A percentile compares a stretch with the other conserved stretches of the same genome.
phyloP scores from a whole-genome alignment of 805 yeast genomes.

The Metschnikowia colocasiae region DNA sequence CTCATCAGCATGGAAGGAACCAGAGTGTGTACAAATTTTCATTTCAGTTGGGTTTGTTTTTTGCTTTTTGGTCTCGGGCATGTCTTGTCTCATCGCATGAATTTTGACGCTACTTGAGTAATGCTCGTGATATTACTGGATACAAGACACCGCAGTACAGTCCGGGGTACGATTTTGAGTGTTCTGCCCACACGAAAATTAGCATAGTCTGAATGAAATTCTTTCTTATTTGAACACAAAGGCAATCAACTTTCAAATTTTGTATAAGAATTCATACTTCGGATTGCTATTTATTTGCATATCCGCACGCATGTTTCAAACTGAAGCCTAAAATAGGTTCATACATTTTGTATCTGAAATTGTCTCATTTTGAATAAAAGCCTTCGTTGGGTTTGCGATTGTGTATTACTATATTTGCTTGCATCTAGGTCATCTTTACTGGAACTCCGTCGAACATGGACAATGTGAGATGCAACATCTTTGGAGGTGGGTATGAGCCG shows the following conservation, averaged over 20 bases:
- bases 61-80: slow-evolving; percentile 23
- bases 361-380: too few relatives aligned
- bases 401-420: not conserved
- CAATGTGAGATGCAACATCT: slow-evolving; percentile 24
- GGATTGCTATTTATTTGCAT: too few relatives aligned
- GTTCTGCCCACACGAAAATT: too few relatives aligned
- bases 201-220: too few relatives aligned
- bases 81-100: slow-evolving; percentile 9
- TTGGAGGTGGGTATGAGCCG: slow-evolving; percentile 17
- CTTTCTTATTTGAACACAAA: too few relatives aligned
- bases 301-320: too few relatives aligned
- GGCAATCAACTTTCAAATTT: too few relatives aligned
- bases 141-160: not conserved
- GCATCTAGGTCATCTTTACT: slow-evolving; percentile 9
- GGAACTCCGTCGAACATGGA: slow-evolving; percentile 24
- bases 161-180: not conserved
- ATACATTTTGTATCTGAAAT: too few relatives aligned
- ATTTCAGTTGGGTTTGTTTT: slow-evolving; percentile 22
- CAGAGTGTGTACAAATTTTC: slow-evolving; percentile 86
- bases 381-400: not conserved
- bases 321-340: too few relatives aligned
- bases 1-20: slow-evolving; percentile 96
- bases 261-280: too few relatives aligned
- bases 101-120: slow-evolving; percentile 1
- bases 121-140: slow-evolving; percentile 13